Conservation (phyloP, 2,329 filamentous ascomycete genomes). For the Madurella fahalii region DNA sequence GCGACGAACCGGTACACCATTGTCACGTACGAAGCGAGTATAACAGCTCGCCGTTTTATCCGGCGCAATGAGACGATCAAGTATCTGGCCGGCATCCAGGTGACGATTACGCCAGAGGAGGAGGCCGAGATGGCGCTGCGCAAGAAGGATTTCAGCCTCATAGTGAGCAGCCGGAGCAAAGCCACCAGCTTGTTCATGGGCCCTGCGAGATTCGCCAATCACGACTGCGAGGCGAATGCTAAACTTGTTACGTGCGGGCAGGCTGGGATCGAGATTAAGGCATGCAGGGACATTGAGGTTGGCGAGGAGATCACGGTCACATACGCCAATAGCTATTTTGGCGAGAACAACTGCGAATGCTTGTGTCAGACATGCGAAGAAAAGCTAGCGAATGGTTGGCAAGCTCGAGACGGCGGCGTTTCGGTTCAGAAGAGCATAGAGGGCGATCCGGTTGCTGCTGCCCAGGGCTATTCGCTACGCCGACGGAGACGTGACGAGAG, state of each 20-base stretch:
- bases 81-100: constrained; percentile 86
- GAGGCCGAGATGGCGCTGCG: constrained; percentile 74
- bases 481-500: constrained; percentile 49
- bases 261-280: constrained; percentile 86
- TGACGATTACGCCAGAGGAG: constrained; percentile 87
- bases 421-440: constrained; percentile 52
- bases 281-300: constrained; percentile 72
- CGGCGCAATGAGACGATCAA: constrained; percentile 81
- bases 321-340: constrained; percentile 95
- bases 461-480: constrained; percentile 54
- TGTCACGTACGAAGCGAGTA: constrained; percentile 79
- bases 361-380: constrained; percentile 84
- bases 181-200: constrained; percentile 89
- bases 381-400: constrained; percentile 76
- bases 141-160: constrained; percentile 94
- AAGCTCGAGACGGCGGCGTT: constrained; percentile 45
- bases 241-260: constrained; percentile 77
- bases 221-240: constrained; percentile 93
- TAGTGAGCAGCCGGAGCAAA: constrained; percentile 89
- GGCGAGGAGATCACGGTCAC: constrained; percentile 96
- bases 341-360: constrained; percentile 90
- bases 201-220: constrained; percentile 92
- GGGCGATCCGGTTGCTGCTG: constrained; percentile 35
- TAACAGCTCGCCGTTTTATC: constrained; percentile 76
- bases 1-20: constrained; percentile 96